Evolutionary conservation across 202 grass and related monocot species (phyloP), one percentile per base, ranked within the genome.

Genomic region (Setaria viridis): DNA sequence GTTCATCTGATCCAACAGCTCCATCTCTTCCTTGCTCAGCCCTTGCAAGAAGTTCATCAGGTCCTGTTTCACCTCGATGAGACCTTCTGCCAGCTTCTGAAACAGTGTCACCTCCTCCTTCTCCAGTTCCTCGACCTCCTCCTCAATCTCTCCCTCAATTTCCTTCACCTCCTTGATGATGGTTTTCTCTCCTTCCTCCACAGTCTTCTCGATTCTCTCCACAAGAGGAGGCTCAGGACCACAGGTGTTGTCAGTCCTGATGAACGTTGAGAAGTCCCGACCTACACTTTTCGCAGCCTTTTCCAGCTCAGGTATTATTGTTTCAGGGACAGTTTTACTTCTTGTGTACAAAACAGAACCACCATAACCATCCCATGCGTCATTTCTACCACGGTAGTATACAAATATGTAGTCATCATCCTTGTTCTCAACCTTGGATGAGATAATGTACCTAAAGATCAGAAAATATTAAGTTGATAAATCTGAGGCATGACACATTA

Each of bases 341-440:
- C 88, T 92, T 59, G 97, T 99, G 74, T 99, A 99, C 41, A 96
- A 33, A 35, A 99, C 92, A 11, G 97, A 78, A 13, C 97, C 94
- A 62, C 97, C 97, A 43, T 99, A 99, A 54, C 97, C 97, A 76
- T 96, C 94, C 97, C 97, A 99, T 60, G 97, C 94, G 4, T 99
- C 97, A 70, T 99, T 99, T 85, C 92, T 92, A 9, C 97, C 97
- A 25, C 85, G 97, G 82, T 99, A 99, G 67, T 94, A 96, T 20
- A 99, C 93, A 53, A 96, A 88, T 60, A 99, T 94, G 77, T 96
- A 99, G 68, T 99, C 97, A 78, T 99, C 97, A 67, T 91, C 81
- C 87, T 96, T 94, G 85, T 93, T 93, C 67, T 99, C 93, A 71
- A 94, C 77, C 89, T 94, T 94, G 33, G 97, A 99, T 83, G 97